Percentiles rank a stretch among this genome's conserved stretches.
phyloP scores from a whole-genome alignment of 148 eudicot species.

The Vaccinium darrowii region DNA sequence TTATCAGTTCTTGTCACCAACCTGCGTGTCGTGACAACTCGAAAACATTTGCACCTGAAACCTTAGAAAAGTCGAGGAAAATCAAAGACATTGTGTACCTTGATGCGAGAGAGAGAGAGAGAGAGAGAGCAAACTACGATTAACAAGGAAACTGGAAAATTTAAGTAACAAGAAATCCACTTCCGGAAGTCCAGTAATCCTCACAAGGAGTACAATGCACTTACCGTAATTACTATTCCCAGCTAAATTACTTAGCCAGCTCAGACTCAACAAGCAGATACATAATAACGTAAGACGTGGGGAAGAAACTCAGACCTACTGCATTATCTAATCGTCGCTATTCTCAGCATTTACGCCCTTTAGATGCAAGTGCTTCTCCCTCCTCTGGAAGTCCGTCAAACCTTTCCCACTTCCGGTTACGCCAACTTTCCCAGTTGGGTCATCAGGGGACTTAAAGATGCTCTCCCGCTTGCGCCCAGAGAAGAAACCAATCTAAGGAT shows the following conservation, averaged over 20 bases:
- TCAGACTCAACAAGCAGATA: conserved; percentile 11
- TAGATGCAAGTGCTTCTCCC: conserved; percentile 94
- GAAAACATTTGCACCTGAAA: neutral
- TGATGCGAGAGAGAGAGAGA: neutral
- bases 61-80: neutral
- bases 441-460: conserved; percentile 97
- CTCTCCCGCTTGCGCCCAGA: conserved; percentile 94
- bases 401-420: conserved; percentile 99
- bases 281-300: neutral
- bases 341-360: conserved; percentile 72
- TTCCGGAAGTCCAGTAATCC: conserved; percentile 3
- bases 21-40: neutral
- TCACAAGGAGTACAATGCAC: conserved; percentile 2
- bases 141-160: neutral
- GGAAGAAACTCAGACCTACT: neutral
- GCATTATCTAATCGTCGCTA: conserved; percentile 45
- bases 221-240: neutral
- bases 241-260: neutral
- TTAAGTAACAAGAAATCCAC: neutral
- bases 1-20: neutral
- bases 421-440: conserved; percentile 93
- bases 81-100: neutral
- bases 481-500: conserved; percentile 79
- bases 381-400: conserved; percentile 86
- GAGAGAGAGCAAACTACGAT: neutral